phyloP scores from a whole-genome alignment of 495 filamentous ascomycete genomes.

The Penicillium daleae region DNA sequence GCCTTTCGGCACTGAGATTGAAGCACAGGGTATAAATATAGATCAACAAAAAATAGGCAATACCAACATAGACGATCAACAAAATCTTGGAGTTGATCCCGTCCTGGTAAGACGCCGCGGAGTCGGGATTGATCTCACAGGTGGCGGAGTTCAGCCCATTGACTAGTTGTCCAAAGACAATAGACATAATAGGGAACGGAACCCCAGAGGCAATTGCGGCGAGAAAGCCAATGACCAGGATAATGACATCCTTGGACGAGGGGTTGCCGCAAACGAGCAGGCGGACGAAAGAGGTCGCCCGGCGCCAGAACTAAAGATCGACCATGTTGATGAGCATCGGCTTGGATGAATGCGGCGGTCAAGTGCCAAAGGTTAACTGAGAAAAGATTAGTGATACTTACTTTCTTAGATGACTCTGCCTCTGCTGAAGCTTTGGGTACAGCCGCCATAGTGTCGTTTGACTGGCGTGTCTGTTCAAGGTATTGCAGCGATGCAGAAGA shows the following conservation, averaged over 20 bases:
- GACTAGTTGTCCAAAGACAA: slow-evolving; percentile 67
- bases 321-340: not conserved
- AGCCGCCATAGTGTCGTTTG: not conserved
- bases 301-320: not conserved
- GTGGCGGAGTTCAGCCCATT: slow-evolving; percentile 63
- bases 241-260: slow-evolving; percentile 45
- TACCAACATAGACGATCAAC: slow-evolving; percentile 61
- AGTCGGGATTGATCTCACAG: slow-evolving; percentile 39
- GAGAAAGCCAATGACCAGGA: slow-evolving; percentile 55
- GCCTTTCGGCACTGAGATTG: slow-evolving; percentile 59
- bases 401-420: not conserved
- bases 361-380: not conserved
- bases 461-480: not conserved
- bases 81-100: slow-evolving; percentile 59
- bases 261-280: slow-evolving; percentile 26
- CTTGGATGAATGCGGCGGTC: not conserved
- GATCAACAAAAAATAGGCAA: slow-evolving; percentile 61
- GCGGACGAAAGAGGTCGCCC: not conserved
- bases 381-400: not conserved
- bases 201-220: slow-evolving; percentile 62
- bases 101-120: slow-evolving; percentile 38
- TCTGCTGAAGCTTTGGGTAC: not conserved
- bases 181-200: slow-evolving; percentile 66
- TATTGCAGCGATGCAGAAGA: not conserved
- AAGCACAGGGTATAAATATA: slow-evolving; percentile 56